Evolutionary conservation across 2,329 filamentous ascomycete species (phyloP), one percentile per base, ranked within the genome.

Genomic region (Rhynchosporium secalis): DNA sequence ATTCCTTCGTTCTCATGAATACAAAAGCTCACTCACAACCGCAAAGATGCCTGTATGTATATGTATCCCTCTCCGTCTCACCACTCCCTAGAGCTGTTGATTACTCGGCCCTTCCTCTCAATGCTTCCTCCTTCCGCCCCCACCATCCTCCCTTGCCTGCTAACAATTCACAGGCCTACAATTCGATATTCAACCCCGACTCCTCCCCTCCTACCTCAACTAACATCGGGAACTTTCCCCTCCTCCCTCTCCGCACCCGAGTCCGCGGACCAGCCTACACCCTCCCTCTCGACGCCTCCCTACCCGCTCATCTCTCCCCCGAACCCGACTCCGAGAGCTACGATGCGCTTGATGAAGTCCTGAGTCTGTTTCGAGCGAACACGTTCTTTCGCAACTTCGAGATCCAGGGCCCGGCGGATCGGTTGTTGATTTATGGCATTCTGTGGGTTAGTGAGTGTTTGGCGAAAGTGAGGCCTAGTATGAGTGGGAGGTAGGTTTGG

Each of bases 321-420:
- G 92, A 97, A 76, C 89, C 92, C 56, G 91, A 95, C 76, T 88
- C 86, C 77, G 92, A 96, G 77, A 93, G 90, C 73, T 98, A 98
- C 82, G 95, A 99, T 80, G 91, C 95, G 66, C 85, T 98, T 60
- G 95, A 99, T 79, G 95, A 99, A 81, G 87, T 96, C 57, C 84
- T 99, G 60, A 84, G 88, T 12, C 85, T 98, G 56, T 99, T 98
- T 84, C 91, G 95, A 68, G 94, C 95, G 72, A 98, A 99, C 81
- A 97, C 94, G 64, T 94, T 99, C 78, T 99, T 98, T 84, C 90
- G 95, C 73, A 99, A 98, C 83, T 99, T 99, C 73, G 95, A 98
- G 82, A 96, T 98, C 80, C 94, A 96, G 79, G 95, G 95, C 13
- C 90, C 92, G 31, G 94, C 95, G 62, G 95, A 99, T 78, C 86